These are phyloP conservation scores for Cichorium intybus DNA, from an alignment of 140 eudicot species.

Conservation along the genomic window DNA sequence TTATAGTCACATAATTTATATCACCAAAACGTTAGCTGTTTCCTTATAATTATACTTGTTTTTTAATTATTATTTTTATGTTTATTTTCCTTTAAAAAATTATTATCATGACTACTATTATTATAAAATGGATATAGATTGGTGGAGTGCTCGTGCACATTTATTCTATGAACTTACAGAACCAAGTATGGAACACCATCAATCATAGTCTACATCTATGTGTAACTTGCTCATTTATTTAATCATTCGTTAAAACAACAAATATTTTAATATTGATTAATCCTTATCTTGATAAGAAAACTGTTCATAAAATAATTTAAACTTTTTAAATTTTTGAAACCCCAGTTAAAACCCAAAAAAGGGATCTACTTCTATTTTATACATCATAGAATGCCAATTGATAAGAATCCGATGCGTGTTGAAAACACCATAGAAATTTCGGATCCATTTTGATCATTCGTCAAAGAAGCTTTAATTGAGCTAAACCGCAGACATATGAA, in stretches of 20 bases:
- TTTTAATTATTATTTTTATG: not conserved
- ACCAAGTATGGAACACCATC: constrained; percentile 28
- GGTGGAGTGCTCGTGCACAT: constrained; percentile 33
- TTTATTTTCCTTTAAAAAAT: not conserved
- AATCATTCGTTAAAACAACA: not conserved
- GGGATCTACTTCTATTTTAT: not conserved
- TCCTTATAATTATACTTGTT: constrained; percentile 14
- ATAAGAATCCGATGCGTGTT: not conserved
- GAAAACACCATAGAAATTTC: not conserved
- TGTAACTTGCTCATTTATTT: constrained; percentile 15
- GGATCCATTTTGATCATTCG: not conserved
- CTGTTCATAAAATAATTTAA: not conserved
- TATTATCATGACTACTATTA: not conserved
- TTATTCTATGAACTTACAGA: constrained; percentile 13
- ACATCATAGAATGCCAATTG: not conserved
- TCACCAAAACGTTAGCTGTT: constrained; percentile 34
- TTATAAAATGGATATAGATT: constrained; percentile 8
- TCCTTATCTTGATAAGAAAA: not conserved
- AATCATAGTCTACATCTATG: not conserved
- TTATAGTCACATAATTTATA: constrained; percentile 22
- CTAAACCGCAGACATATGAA: no score
- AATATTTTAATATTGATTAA: not conserved
- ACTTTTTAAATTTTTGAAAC: not conserved
- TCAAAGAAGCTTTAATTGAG: no score
- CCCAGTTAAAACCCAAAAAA: not conserved